These are phyloP conservation scores for Asterella californica DNA, from an alignment of 225 moss, liverwort and hornwort genomes.

Conservation along the genomic window DNA sequence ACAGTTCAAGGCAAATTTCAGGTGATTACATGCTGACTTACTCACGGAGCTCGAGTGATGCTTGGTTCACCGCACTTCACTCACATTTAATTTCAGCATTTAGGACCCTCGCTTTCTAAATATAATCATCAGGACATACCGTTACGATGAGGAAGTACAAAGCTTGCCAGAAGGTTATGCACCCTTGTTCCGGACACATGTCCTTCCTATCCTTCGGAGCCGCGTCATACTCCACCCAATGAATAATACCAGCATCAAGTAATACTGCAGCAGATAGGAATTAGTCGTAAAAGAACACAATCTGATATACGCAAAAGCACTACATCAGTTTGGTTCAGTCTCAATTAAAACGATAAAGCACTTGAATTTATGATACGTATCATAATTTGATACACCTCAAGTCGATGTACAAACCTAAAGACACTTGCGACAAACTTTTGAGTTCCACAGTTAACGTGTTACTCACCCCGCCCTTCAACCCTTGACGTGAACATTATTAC, in stretches of 20 bases:
- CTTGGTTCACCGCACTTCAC: background rate
- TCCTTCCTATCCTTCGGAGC: conserved; percentile 42
- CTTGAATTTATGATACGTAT: background rate
- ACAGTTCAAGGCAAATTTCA: background rate
- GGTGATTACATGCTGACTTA: background rate
- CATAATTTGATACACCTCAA: too few species aligned
- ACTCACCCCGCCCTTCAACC: too few species aligned
- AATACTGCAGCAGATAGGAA: conserved; percentile 54
- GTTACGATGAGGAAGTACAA: conserved; percentile 76
- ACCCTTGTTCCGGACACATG: conserved; percentile 53
- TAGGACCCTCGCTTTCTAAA: too few species aligned
- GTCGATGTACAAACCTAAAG: too few species aligned
- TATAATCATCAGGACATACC: conserved; percentile 35
- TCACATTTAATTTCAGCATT: too few species aligned
- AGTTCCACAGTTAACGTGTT: too few species aligned
- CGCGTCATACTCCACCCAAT: conserved; percentile 75
- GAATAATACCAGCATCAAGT: conserved; percentile 74
- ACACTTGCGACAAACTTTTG: too few species aligned
- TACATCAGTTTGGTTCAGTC: background rate
- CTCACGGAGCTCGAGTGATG: background rate
- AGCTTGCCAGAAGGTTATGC: conserved; percentile 78
- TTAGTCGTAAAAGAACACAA: background rate
- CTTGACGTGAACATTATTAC: too few species aligned
- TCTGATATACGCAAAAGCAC: background rate
- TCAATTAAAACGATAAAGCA: background rate